Evolutionary conservation across 352 stramenopile species (phyloP).

Genomic region (Halophytophthora polymorphica): DNA sequence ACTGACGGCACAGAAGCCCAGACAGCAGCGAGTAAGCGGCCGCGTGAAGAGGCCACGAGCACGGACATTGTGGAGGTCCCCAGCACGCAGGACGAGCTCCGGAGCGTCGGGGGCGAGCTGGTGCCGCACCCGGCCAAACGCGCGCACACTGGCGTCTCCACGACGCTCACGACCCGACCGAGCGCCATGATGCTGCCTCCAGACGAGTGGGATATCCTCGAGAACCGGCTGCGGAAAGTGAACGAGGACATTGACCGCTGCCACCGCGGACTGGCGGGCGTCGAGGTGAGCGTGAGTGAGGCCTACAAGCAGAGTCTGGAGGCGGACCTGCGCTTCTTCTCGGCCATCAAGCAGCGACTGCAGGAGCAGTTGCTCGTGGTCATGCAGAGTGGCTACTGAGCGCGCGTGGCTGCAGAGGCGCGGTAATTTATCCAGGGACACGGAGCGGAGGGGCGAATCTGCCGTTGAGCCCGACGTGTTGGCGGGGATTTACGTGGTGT

Average conservation of each 20-base stretch:
- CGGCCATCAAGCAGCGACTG: conserved; percentile 68
- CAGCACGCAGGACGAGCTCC: conserved; percentile 4
- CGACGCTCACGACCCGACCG: conserved; percentile 34
- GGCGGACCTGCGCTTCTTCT: conserved; percentile 64
- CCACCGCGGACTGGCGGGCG: conserved; percentile 42
- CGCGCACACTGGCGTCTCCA: conserved; percentile 42
- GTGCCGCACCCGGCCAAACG: conserved; percentile 45
- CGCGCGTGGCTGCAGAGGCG: conserved; percentile 4
- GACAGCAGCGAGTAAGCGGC: conserved; percentile 24
- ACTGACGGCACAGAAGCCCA: neutral
- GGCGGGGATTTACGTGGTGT: neutral
- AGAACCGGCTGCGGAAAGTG: conserved; percentile 57
- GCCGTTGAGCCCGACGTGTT: neutral
- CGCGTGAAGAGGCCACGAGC: conserved; percentile 23
- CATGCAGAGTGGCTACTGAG: conserved; percentile 64
- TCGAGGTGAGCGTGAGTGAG: conserved; percentile 45
- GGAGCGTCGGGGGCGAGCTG: conserved; percentile 21
- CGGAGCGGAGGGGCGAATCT: neutral
- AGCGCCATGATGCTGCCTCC: conserved; percentile 44
- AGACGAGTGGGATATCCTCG: conserved; percentile 65
- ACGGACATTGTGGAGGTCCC: conserved; percentile 46
- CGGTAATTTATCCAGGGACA: conserved; percentile 20
- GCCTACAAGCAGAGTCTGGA: conserved; percentile 60
- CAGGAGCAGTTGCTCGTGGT: conserved; percentile 68
- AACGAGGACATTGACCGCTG: conserved; percentile 72